Evolutionary conservation across 225 moss, liverwort and hornwort species (phyloP).

Genomic region (Thuidium tamariscinum): DNA sequence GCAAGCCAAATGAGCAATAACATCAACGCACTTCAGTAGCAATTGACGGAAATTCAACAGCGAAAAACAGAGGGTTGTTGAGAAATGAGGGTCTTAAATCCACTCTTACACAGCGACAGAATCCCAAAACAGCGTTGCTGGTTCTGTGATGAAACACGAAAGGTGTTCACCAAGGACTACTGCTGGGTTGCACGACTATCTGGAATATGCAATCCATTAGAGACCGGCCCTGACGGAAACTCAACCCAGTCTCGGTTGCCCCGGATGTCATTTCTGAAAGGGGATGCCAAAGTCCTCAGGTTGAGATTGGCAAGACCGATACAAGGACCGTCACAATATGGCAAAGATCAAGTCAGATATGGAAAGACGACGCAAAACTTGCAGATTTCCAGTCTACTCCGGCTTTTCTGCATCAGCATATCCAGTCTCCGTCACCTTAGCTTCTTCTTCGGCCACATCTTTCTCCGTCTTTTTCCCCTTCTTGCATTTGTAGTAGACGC

Average conservation of each 20-base stretch:
- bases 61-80: background rate
- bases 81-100: background rate
- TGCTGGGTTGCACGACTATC: background rate
- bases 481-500: constrained; percentile 97
- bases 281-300: background rate
- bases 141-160: background rate
- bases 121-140: background rate
- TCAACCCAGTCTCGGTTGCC: background rate
- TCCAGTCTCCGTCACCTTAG: constrained; percentile 62
- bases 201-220: background rate
- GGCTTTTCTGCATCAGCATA: constrained; percentile 81
- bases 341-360: background rate
- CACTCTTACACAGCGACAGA: background rate
- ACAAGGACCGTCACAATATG: background rate
- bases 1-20: background rate
- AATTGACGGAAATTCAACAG: background rate
- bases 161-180: background rate
- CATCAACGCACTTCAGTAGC: background rate
- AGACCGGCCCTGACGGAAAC: background rate
- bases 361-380: background rate
- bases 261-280: background rate
- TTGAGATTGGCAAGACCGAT: background rate
- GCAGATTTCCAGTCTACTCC: background rate
- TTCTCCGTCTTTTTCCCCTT: constrained; percentile 94
- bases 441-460: constrained; percentile 92